Percentiles rank a stretch among this genome's conserved stretches.
phyloP scores from a whole-genome alignment of 352 stramenopile species.

The Pythium guiyangense region DNA sequence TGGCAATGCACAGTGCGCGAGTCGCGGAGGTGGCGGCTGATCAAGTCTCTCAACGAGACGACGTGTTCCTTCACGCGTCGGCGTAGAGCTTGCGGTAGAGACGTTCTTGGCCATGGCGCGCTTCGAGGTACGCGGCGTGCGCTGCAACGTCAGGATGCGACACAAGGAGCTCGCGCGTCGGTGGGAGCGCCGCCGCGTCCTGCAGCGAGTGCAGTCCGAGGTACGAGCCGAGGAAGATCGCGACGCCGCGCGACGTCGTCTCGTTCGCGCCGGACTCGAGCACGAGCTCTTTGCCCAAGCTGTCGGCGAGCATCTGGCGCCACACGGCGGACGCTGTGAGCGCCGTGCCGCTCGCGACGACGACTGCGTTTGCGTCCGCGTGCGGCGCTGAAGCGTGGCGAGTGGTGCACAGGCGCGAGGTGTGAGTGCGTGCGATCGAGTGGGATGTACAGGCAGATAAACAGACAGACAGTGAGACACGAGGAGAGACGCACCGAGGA shows the following conservation, averaged over 20 bases:
- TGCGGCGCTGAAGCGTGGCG: slow-evolving; percentile 17
- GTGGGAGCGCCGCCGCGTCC: slow-evolving; percentile 24
- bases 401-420: background rate
- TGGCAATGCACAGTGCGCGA: too few relatives aligned
- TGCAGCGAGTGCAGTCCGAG: slow-evolving; percentile 51
- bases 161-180: slow-evolving; percentile 20
- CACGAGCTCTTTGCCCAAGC: slow-evolving; percentile 64
- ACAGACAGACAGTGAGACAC: background rate
- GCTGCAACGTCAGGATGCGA: slow-evolving; percentile 37
- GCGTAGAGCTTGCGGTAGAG: slow-evolving; percentile 73
- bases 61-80: slow-evolving; percentile 6
- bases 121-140: slow-evolving; percentile 57
- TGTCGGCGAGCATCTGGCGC: slow-evolving; percentile 87
- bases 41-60: background rate
- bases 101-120: slow-evolving; percentile 60
- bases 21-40: too few relatives aligned
- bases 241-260: slow-evolving; percentile 82
- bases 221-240: slow-evolving; percentile 62
- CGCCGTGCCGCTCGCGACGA: slow-evolving; percentile 80
- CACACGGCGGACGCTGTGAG: slow-evolving; percentile 75
- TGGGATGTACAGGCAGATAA: background rate
- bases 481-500: slow-evolving; percentile 47
- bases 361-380: slow-evolving; percentile 39
- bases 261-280: slow-evolving; percentile 60
- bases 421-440: background rate